Conservation (phyloP, 2,329 filamentous ascomycete species). For the Tolypocladium tropicale region DNA sequence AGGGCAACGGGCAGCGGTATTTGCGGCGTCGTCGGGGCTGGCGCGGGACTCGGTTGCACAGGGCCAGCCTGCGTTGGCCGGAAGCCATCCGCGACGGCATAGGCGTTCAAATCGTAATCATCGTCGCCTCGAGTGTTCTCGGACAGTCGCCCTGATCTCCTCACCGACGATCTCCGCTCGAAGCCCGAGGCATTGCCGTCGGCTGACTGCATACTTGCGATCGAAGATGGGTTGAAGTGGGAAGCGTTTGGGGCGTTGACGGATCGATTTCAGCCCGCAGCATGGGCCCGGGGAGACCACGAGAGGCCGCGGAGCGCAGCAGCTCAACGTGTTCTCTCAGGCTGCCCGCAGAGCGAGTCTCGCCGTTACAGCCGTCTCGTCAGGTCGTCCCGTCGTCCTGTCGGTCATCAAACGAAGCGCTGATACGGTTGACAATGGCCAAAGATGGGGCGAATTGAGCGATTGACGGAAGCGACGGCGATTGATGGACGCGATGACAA, state of each 20-base stretch:
- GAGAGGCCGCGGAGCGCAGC: neutral
- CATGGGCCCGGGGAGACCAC: neutral
- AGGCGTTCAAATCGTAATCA: constrained; percentile 38
- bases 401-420: neutral
- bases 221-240: neutral
- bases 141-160: constrained; percentile 29
- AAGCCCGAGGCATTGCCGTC: constrained; percentile 26
- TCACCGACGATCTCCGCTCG: constrained; percentile 32
- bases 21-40: constrained; percentile 7
- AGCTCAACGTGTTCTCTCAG: neutral
- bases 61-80: neutral
- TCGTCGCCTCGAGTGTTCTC: constrained; percentile 19
- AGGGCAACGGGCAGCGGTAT: constrained; percentile 7
- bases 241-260: neutral
- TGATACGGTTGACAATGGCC: neutral
- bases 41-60: constrained; percentile 12
- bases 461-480: neutral
- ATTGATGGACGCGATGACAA: neutral
- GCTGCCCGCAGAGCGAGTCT: no score
- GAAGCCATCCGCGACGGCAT: constrained; percentile 40
- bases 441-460: neutral
- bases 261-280: neutral
- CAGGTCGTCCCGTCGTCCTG: neutral
- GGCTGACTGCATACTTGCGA: constrained; percentile 28
- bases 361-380: neutral